Evolutionary conservation across 1,284 basidiomycete species (phyloP).

Genomic region (Omphalotus olearius): DNA sequence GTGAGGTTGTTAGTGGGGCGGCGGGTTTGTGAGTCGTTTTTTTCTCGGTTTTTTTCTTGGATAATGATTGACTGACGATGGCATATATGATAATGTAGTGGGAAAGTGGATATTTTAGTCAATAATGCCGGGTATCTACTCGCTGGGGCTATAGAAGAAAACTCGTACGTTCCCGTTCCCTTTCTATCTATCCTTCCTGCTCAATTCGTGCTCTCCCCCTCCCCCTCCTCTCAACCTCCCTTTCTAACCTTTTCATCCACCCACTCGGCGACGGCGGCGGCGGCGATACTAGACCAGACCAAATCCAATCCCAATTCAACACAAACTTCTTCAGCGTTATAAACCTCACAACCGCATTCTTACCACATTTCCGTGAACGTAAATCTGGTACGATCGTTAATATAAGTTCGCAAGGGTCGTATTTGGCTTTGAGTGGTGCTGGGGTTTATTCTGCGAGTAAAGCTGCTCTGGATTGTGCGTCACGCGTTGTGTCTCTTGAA

Average conservation of each 20-base stretch:
- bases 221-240: too few species aligned
- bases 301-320: constrained; percentile 15
- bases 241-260: too few species aligned
- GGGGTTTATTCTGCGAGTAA: constrained; percentile 19
- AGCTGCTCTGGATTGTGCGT: constrained; percentile 18
- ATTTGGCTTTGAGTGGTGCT: constrained; percentile 14
- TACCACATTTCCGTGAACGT: constrained; percentile 18
- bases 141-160: constrained; percentile 18
- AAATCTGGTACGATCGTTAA: constrained; percentile 19
- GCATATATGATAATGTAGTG: too few species aligned
- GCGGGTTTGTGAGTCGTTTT: constrained; percentile 13
- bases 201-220: too few species aligned
- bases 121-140: constrained; percentile 21
- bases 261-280: too few species aligned
- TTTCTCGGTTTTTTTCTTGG: too few species aligned
- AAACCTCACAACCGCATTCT: constrained; percentile 18
- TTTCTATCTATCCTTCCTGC: too few species aligned
- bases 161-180: too few species aligned
- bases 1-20: constrained; percentile 12
- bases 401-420: constrained; percentile 17
- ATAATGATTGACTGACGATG: too few species aligned
- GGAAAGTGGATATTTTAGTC: constrained; percentile 17
- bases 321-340: constrained; percentile 20
- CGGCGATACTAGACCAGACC: constrained; percentile 4
- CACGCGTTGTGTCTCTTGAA: too few species aligned